Evolutionary conservation across 2,329 filamentous ascomycete genomes (phyloP), one percentile per base, ranked within the genome.

Genomic region (Scytalidium sp.): DNA sequence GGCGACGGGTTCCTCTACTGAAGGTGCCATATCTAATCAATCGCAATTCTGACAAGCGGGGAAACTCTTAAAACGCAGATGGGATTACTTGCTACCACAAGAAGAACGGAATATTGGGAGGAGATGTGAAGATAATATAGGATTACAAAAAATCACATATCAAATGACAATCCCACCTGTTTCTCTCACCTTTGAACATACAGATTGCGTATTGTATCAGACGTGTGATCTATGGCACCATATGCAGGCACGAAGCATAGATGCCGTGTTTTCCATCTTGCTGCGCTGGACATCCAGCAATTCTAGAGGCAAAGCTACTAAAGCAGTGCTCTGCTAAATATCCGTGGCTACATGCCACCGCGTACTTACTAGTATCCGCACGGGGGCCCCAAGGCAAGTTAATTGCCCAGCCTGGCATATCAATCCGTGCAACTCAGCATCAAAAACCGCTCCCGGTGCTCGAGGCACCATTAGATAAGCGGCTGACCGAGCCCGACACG

Each of bases 21-120:
- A 62, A 15, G 60, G 60, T 10, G 59, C 54, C 60, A 63, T 63
- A 11, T 42, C 47, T 19, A 50, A 23, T 15, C n/a, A n/a, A n/a
- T n/a, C n/a, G n/a, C n/a, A n/a, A n/a, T n/a, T n/a, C n/a, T n/a
- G n/a, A n/a, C n/a, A n/a, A n/a, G n/a, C n/a, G n/a, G n/a, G n/a
- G n/a, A n/a, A n/a, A n/a, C n/a, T 36, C 32, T 36, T n/a, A 15
- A 15, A n/a, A n/a, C n/a, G 32, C 32, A 15, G 17, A 7, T 36
- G 7, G 32, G 17, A 29, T 29, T n/a, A n/a, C n/a, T 36, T 36
- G 15, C 32, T 36, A 5, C 32, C 17, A 36, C 32, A 5, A 36
- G 32, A 36, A 8, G 32, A 36, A 36, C 5, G 32, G 13, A 36
- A 36, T 5, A 36, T 9, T 36, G 13, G 32, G 32, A 36, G 17